A percentile compares a stretch with the other conserved stretches of the same genome.
These are phyloP conservation scores for Penicillium corylophilum DNA, from an alignment of 2,329 filamentous ascomycete genomes.

Conservation along the genomic window DNA sequence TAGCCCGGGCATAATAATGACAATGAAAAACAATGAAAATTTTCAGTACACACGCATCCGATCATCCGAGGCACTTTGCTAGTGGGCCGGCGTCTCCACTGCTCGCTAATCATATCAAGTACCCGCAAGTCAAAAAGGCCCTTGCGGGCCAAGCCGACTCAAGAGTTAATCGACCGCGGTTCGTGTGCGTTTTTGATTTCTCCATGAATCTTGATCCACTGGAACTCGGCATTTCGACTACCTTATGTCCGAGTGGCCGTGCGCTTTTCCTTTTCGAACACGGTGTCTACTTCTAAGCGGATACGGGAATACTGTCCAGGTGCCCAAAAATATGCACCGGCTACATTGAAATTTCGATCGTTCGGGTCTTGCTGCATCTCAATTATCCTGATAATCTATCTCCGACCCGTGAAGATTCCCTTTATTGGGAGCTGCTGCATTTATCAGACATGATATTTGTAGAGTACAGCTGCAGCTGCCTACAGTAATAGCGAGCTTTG, in stretches of 20 bases:
- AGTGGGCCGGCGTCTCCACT: conserved; percentile 21
- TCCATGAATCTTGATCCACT: conserved; percentile 7
- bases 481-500: no score
- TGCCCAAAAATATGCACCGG: background rate
- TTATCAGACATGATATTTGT: background rate
- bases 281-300: background rate
- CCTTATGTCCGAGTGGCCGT: conserved; percentile 5
- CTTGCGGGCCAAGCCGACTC: conserved; percentile 25
- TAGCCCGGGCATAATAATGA: background rate
- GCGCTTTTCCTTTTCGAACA: background rate
- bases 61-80: conserved; percentile 17
- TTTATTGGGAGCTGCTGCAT: background rate
- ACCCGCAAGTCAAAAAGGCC: conserved; percentile 10
- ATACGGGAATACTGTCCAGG: background rate
- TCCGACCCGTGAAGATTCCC: conserved; percentile 11
- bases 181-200: conserved; percentile 5
- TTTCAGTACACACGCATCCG: conserved; percentile 12
- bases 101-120: conserved; percentile 24
- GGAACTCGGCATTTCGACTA: background rate
- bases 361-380: background rate
- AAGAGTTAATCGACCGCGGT: conserved; percentile 19
- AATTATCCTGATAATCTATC: conserved; percentile 7
- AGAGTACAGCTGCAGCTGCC: no score
- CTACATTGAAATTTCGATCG: background rate
- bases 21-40: no score